Evolutionary conservation across 1,284 basidiomycete genomes (phyloP), one percentile per base, ranked within the genome.

Genomic region (Neolentinus lepideus): DNA sequence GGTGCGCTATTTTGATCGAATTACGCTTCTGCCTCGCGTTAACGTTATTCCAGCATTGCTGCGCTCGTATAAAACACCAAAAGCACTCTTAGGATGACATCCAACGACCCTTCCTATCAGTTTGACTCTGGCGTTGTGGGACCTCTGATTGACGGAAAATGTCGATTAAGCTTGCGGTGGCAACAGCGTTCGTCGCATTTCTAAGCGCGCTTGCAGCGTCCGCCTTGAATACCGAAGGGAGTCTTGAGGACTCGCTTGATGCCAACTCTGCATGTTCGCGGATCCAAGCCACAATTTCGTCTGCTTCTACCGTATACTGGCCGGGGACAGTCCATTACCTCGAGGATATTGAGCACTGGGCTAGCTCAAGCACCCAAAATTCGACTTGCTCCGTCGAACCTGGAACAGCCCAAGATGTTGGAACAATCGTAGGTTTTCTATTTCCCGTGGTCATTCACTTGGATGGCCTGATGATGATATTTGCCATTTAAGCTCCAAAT

Each of bases 401-500:
- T 46, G 57, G 58, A 2, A 58, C 54, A 14, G 43, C 52, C 3
- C 35, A 51, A 25, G 58, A 60, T 22, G 52, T 60, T 24, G 54
- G 43, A 43, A 24, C n/a, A 4, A 58, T 60, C 25, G 58, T 60
- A 29, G 22, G 56, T n/a, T n/a, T n/a, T n/a, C n/a, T n/a, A n/a
- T n/a, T n/a, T n/a, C n/a, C n/a, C n/a, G n/a, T n/a, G n/a, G n/a
- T n/a, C n/a, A n/a, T n/a, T n/a, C n/a, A n/a, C n/a, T n/a, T n/a
- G n/a, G n/a, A n/a, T n/a, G n/a, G n/a, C n/a, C 21, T 51, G 27
- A 8, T 26, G 6, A 24, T 25, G 43, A 2, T n/a, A 29, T 45
- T 43, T 21, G 38, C n/a, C 47, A 8, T 38, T 26, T 19, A 45
- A 71, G 76, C 73, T 83, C 14, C 63, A 68, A 57, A 78, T 84